These are phyloP conservation scores for Papilionanthe hybrid DNA, from an alignment of 116 monocot genomes.

Conservation along the genomic window DNA sequence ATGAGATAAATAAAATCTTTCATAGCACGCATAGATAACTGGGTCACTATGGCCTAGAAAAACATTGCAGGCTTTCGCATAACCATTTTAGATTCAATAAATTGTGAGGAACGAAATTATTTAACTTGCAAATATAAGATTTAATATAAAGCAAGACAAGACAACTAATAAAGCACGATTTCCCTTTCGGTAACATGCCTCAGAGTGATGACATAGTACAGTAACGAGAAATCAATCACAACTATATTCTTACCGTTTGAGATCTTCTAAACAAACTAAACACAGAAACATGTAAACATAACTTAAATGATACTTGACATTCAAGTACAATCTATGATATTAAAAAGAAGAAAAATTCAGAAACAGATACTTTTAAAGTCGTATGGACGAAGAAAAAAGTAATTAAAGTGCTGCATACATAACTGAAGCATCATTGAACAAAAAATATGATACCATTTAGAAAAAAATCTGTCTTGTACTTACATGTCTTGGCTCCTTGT, in stretches of 20 bases:
- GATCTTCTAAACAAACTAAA: not conserved
- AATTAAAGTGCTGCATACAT: not conserved
- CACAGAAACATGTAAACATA: not conserved
- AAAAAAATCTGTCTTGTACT: slow-evolving; percentile 7
- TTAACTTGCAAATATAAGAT: no score
- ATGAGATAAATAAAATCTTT: not conserved
- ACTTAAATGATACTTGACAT: not conserved
- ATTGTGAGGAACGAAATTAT: not conserved
- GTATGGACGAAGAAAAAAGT: not conserved
- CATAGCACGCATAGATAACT: not conserved
- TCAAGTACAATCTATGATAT: not conserved
- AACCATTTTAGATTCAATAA: not conserved
- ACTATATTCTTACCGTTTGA: not conserved
- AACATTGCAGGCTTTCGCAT: not conserved
- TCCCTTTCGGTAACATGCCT: not conserved
- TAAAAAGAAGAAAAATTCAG: not conserved
- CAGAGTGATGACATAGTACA: not conserved
- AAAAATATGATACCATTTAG: not conserved
- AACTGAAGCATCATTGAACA: not conserved
- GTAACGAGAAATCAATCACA: not conserved
- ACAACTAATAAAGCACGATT: not conserved
- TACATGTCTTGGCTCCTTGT: slow-evolving; percentile 76
- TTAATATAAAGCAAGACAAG: not conserved
- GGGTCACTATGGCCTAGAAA: not conserved
- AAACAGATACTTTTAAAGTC: not conserved